Evolutionary conservation across 75 land plant genomes (phyloP).

Genomic region (Sequoiadendron giganteum): DNA sequence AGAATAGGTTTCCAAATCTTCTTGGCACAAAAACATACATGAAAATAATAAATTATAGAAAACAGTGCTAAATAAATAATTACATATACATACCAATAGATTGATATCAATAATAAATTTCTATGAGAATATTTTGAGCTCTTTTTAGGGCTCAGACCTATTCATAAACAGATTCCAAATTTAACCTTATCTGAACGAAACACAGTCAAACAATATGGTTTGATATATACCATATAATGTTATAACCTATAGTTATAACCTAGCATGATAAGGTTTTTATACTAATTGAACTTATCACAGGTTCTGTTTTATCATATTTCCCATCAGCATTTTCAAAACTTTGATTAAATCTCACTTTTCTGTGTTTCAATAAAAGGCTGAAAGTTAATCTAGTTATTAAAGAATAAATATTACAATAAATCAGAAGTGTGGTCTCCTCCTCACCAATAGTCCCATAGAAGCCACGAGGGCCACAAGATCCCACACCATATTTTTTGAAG

Average conservation of each 20-base stretch:
- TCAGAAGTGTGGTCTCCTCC: slow-evolving; percentile 2
- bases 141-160: not conserved
- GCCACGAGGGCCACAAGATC: slow-evolving; percentile 98
- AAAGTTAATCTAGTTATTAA: not conserved
- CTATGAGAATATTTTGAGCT: not conserved
- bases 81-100: not conserved
- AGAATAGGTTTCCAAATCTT: not conserved
- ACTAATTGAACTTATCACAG: not conserved
- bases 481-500: slow-evolving; percentile 96
- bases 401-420: not conserved
- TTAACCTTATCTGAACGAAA: not conserved
- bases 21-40: not conserved
- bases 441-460: slow-evolving; percentile 99
- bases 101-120: not conserved
- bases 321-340: not conserved
- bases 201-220: not conserved
- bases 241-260: not conserved
- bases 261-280: not conserved
- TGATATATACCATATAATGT: not conserved
- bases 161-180: not conserved
- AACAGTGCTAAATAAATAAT: not conserved
- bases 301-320: not conserved
- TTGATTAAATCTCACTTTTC: not conserved
- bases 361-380: not conserved
- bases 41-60: too few relatives aligned